Conservation (phyloP, 2,329 filamentous ascomycete species). For the Aspergillus fumigatiaffinis region DNA sequence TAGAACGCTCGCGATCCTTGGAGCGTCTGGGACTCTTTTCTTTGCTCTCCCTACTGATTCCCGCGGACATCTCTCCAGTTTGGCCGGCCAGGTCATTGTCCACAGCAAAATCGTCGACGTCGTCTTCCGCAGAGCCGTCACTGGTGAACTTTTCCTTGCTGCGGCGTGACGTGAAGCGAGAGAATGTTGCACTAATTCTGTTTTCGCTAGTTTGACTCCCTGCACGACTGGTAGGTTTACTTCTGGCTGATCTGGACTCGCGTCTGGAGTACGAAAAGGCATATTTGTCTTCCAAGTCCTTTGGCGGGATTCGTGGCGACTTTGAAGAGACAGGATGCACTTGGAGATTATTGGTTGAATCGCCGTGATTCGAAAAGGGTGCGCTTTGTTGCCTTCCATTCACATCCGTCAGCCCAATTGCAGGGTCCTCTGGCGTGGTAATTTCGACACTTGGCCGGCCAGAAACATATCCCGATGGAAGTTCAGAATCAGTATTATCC, state of each 20-base stretch:
- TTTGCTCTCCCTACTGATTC: conserved; percentile 17
- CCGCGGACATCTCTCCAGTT: conserved; percentile 13
- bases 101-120: conserved; percentile 21
- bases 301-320: conserved; percentile 22
- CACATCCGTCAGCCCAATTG: conserved; percentile 12
- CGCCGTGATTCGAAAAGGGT: conserved; percentile 23
- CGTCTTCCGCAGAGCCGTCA: conserved; percentile 24
- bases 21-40: conserved; percentile 20
- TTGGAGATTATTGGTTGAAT: conserved; percentile 10
- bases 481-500: conserved; percentile 16
- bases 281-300: conserved; percentile 20
- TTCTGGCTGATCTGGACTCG: conserved; percentile 27
- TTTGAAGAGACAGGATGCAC: conserved; percentile 22
- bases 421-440: conserved; percentile 23
- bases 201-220: conserved; percentile 35
- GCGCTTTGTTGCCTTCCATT: conserved; percentile 25
- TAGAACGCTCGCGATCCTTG: conserved; percentile 19
- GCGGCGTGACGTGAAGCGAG: conserved; percentile 30
- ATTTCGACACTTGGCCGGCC: conserved; percentile 38
- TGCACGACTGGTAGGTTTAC: conserved; percentile 32
- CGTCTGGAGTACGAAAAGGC: conserved; percentile 26
- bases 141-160: conserved; percentile 29
- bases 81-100: conserved; percentile 17
- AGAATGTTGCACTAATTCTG: conserved; percentile 32
- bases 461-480: conserved; percentile 21